Conservation (phyloP, 1,284 basidiomycete genomes). For the Leccinum insolens region DNA sequence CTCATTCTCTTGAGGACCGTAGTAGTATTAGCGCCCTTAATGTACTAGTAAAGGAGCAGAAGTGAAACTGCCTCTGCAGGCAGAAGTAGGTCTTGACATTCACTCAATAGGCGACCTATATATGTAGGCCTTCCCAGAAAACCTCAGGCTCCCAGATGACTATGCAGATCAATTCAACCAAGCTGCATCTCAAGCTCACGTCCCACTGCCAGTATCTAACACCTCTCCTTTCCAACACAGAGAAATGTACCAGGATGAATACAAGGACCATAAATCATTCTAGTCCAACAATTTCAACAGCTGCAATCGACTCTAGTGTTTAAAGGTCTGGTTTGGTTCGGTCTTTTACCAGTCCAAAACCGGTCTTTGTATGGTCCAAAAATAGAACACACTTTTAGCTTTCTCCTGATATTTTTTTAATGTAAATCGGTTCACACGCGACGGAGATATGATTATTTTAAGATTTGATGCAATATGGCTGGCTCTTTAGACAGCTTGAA, state of each 20-base stretch:
- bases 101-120: constrained; percentile 77
- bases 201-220: constrained; percentile 66
- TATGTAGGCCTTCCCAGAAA: constrained; percentile 61
- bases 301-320: constrained; percentile 55
- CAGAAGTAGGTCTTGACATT: constrained; percentile 69
- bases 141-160: constrained; percentile 26
- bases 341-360: no score
- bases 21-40: constrained; percentile 56
- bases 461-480: no score
- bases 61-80: constrained; percentile 72
- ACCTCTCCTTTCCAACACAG: not conserved
- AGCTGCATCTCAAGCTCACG: constrained; percentile 54
- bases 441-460: no score
- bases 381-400: no score
- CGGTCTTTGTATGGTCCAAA: no score
- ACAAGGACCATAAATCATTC: constrained; percentile 35
- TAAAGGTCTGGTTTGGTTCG: no score
- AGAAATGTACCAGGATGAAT: not conserved
- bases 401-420: no score
- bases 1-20: constrained; percentile 88
- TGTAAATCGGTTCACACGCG: no score
- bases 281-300: constrained; percentile 77
- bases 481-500: no score
- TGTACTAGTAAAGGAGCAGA: constrained; percentile 56
- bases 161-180: constrained; percentile 52